phyloP scores from a whole-genome alignment of 2,329 filamentous ascomycete species.

The Phialophora chinensis region DNA sequence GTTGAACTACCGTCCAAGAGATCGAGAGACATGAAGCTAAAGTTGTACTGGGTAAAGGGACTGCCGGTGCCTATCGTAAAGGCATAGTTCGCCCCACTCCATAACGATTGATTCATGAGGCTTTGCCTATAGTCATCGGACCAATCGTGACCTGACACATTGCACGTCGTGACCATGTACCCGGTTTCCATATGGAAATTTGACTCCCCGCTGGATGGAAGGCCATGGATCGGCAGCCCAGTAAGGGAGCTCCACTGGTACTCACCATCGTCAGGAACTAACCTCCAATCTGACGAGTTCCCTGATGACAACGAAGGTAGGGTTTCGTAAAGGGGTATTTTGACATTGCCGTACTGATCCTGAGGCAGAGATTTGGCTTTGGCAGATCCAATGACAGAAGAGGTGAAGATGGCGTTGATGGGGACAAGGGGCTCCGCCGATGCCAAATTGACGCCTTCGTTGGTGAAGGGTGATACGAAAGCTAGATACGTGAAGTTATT shows the following conservation, averaged over 20 bases:
- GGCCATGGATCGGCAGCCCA: slow-evolving; percentile 12
- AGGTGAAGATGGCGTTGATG: slow-evolving; percentile 17
- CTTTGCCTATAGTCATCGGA: slow-evolving; percentile 4
- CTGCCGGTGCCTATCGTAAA: background rate
- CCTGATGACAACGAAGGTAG: background rate
- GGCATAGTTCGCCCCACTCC: slow-evolving; percentile 20
- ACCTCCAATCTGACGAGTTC: slow-evolving; percentile 6
- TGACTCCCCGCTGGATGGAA: slow-evolving; percentile 3
- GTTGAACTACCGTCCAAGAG: background rate
- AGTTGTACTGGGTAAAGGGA: background rate
- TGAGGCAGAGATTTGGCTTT: slow-evolving; percentile 4
- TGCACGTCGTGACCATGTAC: slow-evolving; percentile 17
- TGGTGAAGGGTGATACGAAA: slow-evolving; percentile 13
- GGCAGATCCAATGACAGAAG: slow-evolving; percentile 11
- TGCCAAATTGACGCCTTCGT: slow-evolving; percentile 10
- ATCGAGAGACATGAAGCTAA: slow-evolving; percentile 16
- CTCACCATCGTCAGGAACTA: slow-evolving; percentile 5
- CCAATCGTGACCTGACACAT: slow-evolving; percentile 11
- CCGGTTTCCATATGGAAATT: slow-evolving; percentile 12
- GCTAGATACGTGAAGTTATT: slow-evolving; percentile 20
- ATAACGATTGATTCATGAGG: slow-evolving; percentile 1
- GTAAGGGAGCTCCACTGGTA: slow-evolving; percentile 17
- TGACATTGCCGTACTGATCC: slow-evolving; percentile 15
- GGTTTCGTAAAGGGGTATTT: slow-evolving; percentile 19
- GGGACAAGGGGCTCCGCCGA: slow-evolving; percentile 17